Evolutionary conservation across 176 grass and related monocot genomes (phyloP).

Genomic region (Carex scoparia): DNA sequence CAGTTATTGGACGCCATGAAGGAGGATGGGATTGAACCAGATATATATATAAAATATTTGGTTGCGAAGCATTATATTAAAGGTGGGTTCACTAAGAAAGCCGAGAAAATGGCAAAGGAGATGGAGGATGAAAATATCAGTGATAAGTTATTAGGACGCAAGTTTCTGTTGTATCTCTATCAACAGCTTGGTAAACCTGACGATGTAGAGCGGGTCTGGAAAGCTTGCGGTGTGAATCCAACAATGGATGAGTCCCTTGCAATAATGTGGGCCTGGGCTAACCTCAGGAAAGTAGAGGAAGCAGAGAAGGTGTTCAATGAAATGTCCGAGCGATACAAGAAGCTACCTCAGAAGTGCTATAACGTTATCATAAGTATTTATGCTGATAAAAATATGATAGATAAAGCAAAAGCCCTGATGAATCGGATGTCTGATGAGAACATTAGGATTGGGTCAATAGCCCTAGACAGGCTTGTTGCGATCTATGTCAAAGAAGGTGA

Average conservation of each 20-base stretch:
- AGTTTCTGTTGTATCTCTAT: conserved; percentile 57
- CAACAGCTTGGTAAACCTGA: conserved; percentile 41
- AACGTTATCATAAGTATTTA: conserved; percentile 54
- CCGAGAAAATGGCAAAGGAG: conserved; percentile 38
- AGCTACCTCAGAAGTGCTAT: conserved; percentile 38
- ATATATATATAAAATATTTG: conserved; percentile 29
- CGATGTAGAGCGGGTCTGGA: conserved; percentile 65
- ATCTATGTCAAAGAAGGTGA: conserved; percentile 65
- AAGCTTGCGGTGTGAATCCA: conserved; percentile 31
- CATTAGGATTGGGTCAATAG: conserved; percentile 17
- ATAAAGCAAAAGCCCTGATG: conserved; percentile 45
- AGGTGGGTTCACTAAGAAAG: conserved; percentile 46
- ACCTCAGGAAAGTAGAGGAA: conserved; percentile 46
- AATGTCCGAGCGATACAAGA: conserved; percentile 33
- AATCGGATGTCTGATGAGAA: conserved; percentile 42
- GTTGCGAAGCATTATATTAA: conserved; percentile 59
- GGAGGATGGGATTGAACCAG: conserved; percentile 40
- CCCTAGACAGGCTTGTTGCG: conserved; percentile 50
- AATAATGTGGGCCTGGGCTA: conserved; percentile 53
- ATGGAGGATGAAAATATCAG: conserved; percentile 44
- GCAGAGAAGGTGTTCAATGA: conserved; percentile 46
- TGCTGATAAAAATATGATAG: conserved; percentile 52
- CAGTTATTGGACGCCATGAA: conserved; percentile 51
- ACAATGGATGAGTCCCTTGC: conserved; percentile 39
- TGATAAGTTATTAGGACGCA: conserved; percentile 22